Conservation (phyloP, 345 rosid genomes). For the Eutrema yunnanense region DNA sequence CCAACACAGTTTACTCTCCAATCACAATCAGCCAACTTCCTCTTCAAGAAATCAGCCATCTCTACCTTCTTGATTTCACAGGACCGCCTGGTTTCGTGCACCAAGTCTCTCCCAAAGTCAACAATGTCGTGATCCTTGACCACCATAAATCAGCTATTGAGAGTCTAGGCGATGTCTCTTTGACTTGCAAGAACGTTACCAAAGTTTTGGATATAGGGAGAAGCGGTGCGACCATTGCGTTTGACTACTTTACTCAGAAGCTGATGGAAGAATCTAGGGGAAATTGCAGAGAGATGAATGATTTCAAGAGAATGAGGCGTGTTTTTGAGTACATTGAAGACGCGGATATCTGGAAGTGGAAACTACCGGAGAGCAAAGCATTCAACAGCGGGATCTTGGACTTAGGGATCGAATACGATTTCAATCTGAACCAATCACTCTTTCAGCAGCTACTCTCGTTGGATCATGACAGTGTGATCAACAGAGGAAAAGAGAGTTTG, state of each 20-base stretch:
- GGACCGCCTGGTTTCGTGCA: slow-evolving; percentile 60
- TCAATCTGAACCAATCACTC: slow-evolving; percentile 43
- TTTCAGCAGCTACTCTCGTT: slow-evolving; percentile 61
- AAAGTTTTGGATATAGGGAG: slow-evolving; percentile 52
- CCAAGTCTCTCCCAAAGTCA: slow-evolving; percentile 43
- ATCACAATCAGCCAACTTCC: slow-evolving; percentile 49
- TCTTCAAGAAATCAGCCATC: slow-evolving; percentile 44
- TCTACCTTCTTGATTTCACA: slow-evolving; percentile 70
- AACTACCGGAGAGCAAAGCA: slow-evolving; percentile 56
- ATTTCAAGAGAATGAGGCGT: slow-evolving; percentile 41
- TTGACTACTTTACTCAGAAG: slow-evolving; percentile 58
- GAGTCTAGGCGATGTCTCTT: slow-evolving; percentile 27
- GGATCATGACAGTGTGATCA: slow-evolving; percentile 45
- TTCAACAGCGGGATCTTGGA: slow-evolving; percentile 69
- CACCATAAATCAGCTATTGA: slow-evolving; percentile 73
- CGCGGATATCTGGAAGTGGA: slow-evolving; percentile 76
- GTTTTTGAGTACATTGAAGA: slow-evolving; percentile 68
- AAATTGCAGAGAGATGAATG: slow-evolving; percentile 8
- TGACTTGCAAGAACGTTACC: slow-evolving; percentile 38
- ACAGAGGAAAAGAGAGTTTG: slow-evolving; percentile 49
- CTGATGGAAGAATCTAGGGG: slow-evolving; percentile 17
- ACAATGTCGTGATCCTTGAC: slow-evolving; percentile 51
- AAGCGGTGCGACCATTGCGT: slow-evolving; percentile 79
- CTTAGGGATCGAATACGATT: slow-evolving; percentile 41
- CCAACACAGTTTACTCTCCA: slow-evolving; percentile 65